Evolutionary conservation across 2,329 filamentous ascomycete species (phyloP).

Genomic region (Eutypella sp.): DNA sequence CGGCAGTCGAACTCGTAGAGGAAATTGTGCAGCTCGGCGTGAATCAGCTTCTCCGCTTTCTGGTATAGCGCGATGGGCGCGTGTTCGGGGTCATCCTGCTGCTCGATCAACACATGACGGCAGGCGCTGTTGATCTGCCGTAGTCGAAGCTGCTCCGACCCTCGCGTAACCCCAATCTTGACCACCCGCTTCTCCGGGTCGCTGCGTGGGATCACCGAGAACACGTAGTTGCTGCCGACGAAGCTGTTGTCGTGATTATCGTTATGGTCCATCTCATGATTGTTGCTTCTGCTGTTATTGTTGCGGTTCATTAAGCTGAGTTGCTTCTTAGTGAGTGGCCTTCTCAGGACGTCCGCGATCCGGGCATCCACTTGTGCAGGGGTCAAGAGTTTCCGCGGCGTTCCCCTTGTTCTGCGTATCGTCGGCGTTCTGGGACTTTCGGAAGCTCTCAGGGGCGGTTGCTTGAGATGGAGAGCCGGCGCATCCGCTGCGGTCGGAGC

Average conservation of each 20-base stretch:
- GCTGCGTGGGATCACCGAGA: slow-evolving; percentile 1
- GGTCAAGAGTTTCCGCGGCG: not conserved
- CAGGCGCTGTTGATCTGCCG: slow-evolving; percentile 1
- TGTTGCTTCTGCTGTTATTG: not conserved
- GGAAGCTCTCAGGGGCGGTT: not conserved
- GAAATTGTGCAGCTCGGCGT: slow-evolving; percentile 2
- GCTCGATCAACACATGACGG: not conserved
- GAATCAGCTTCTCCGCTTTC: slow-evolving; percentile 4
- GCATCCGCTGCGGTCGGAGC: not conserved
- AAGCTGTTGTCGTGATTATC: not conserved
- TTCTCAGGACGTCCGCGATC: not conserved
- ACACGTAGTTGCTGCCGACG: slow-evolving; percentile 7
- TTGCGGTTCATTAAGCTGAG: not conserved
- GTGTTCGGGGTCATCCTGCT: slow-evolving; percentile 7
- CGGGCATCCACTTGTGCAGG: not conserved
- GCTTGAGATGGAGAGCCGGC: not conserved
- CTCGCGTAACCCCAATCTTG: slow-evolving; percentile 6
- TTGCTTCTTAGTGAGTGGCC: not conserved
- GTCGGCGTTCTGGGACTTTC: not conserved
- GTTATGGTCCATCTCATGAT: too few species aligned
- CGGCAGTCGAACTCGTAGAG: slow-evolving; percentile 1
- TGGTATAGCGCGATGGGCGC: slow-evolving; percentile 2
- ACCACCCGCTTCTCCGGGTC: not conserved
- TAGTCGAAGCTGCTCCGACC: not conserved
- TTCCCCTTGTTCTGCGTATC: not conserved